These are phyloP conservation scores for Dendrocalamus latiflorus DNA, from an alignment of 202 grass and related monocot species.

Conservation along the genomic window DNA sequence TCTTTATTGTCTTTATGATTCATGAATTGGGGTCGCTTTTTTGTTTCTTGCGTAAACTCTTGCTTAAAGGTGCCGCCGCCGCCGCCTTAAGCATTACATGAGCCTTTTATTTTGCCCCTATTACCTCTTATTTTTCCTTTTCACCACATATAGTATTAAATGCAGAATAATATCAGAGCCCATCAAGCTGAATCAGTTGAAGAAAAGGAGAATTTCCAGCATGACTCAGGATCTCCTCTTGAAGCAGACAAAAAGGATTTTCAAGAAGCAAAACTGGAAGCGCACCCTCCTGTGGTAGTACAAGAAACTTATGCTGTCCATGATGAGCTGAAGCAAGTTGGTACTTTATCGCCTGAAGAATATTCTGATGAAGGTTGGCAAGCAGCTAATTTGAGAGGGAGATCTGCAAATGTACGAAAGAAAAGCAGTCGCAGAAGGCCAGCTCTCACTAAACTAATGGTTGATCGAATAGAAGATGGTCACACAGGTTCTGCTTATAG, in stretches of 20 bases:
- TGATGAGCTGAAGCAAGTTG: slow-evolving; percentile 41
- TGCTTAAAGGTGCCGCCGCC: neutral
- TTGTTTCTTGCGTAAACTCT: neutral
- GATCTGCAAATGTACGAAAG: slow-evolving; percentile 54
- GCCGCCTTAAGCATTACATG: slow-evolving; percentile 5
- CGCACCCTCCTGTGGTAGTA: slow-evolving; percentile 11
- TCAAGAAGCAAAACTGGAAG: slow-evolving; percentile 30
- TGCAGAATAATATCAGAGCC: slow-evolving; percentile 87
- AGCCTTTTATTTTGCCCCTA: slow-evolving; percentile 3
- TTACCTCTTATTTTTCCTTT: slow-evolving; percentile 45
- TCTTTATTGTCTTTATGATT: neutral
- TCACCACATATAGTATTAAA: slow-evolving; percentile 52
- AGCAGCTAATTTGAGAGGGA: slow-evolving; percentile 74
- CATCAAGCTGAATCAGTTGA: slow-evolving; percentile 54
- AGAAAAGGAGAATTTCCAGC: slow-evolving; percentile 48
- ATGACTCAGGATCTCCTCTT: slow-evolving; percentile 30
- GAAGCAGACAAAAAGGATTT: slow-evolving; percentile 24
- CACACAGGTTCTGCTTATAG: slow-evolving; percentile 36
- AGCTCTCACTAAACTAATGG: slow-evolving; percentile 49
- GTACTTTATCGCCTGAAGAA: slow-evolving; percentile 72
- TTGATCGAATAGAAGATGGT: slow-evolving; percentile 48
- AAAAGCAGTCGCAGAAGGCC: slow-evolving; percentile 50
- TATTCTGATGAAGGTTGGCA: slow-evolving; percentile 99
- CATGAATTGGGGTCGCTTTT: neutral
- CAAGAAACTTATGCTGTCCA: slow-evolving; percentile 41